Evolutionary conservation across 148 eudicot species (phyloP), one percentile per base, ranked within the genome.

Genomic region (Rheum nobile): DNA sequence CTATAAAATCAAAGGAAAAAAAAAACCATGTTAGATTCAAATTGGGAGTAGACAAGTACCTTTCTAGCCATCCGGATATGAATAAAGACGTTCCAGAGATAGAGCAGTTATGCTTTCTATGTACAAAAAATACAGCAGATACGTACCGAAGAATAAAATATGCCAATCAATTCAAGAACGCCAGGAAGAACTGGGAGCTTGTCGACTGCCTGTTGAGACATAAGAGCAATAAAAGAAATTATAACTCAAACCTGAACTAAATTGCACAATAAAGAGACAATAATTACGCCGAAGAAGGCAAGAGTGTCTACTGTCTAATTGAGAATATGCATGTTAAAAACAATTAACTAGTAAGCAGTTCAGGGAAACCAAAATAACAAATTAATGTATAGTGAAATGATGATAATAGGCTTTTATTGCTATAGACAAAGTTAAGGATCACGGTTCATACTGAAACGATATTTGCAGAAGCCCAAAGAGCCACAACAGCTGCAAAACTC

Each of bases 171-270:
- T 77, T 95, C 97, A 43, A 95, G 72, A 76, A 78, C 80, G 73
- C 90, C 71, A 47, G 99, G 96, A 76, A 95, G 8, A 44, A 91
- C 35, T 68, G 99, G 99, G 76, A 91, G 89, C 84, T 85, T 95
- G 85, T 95, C 99, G 19, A 95, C 83, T 69, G 94, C 94, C 99
- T 95, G 84, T 75, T 71, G 16, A n/a, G n/a, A 76, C 35, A 73
- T 41, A 52, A 69, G 68, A 19, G 50, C 22, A 35, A 59, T 0
- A 73, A 6, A 41, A 14, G 59, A 50, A 67, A 37, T 72, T 47
- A 73, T 31, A 37, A 78, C 19, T 71, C 42, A 35, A 79, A 10
- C 26, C 28, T 59, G 5, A 59, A 22, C 52, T 28, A 2, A 22
- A 26, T 32, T 73, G 34, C 61, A 44, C 42, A 22, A 16, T 16